A percentile compares a stretch with the other conserved stretches of the same genome.
phyloP scores from a whole-genome alignment of 495 filamentous ascomycete species.

The Friedmanniomyces simplex region DNA sequence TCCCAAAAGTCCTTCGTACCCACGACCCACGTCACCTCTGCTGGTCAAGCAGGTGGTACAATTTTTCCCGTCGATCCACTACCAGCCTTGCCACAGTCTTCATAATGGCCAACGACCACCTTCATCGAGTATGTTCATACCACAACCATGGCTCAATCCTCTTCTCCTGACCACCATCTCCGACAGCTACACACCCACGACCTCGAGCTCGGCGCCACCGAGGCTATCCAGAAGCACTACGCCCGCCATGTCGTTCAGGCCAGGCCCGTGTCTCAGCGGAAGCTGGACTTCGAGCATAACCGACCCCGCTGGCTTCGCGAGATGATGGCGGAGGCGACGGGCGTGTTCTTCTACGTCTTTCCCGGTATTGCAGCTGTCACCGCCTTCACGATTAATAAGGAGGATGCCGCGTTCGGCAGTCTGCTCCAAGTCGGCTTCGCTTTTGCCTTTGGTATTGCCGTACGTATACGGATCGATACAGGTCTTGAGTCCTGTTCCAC shows the following conservation, averaged over 20 bases:
- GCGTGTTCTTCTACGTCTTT: slow-evolving; percentile 45
- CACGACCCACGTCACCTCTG: background rate
- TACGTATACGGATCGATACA: too few relatives aligned
- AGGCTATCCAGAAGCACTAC: slow-evolving; percentile 39
- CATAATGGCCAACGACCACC: slow-evolving; percentile 21
- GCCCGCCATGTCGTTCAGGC: slow-evolving; percentile 36
- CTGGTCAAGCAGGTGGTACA: background rate
- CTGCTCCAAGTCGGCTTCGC: slow-evolving; percentile 42
- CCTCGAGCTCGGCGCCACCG: slow-evolving; percentile 40
- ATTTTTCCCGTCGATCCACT: background rate
- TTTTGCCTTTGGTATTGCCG: slow-evolving; percentile 42
- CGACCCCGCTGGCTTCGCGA: slow-evolving; percentile 40
- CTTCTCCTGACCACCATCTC: background rate
- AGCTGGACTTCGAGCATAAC: slow-evolving; percentile 40
- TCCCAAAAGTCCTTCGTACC: too few relatives aligned
- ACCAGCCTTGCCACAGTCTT: background rate
- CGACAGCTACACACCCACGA: slow-evolving; percentile 26
- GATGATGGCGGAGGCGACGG: slow-evolving; percentile 40
- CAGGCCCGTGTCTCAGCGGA: slow-evolving; percentile 38
- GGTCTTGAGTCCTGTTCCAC: too few relatives aligned
- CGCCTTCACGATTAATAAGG: slow-evolving; percentile 35
- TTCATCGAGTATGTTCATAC: slow-evolving; percentile 14
- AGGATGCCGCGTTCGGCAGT: slow-evolving; percentile 32
- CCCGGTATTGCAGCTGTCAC: slow-evolving; percentile 39
- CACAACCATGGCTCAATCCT: background rate